phyloP scores from a whole-genome alignment of 2,329 filamentous ascomycete species.

The Scedosporium apiospermum region DNA sequence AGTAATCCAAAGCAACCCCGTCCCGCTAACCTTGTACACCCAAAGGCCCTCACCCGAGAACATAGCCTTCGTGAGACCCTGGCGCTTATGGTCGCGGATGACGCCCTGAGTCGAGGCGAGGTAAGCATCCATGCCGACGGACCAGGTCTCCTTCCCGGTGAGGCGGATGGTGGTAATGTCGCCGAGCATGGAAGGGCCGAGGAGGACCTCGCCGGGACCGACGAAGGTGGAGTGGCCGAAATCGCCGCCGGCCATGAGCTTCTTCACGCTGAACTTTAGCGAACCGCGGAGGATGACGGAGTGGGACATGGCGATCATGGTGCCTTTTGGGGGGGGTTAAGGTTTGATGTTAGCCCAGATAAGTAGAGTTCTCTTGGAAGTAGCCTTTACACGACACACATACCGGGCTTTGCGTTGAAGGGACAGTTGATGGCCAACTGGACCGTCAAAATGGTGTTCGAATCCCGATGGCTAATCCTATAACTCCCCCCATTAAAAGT shows the following conservation, averaged over 20 bases:
- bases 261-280: conserved; percentile 83
- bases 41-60: conserved; percentile 91
- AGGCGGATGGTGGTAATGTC: conserved; percentile 78
- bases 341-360: background rate
- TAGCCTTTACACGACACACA: background rate
- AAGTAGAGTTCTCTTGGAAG: too few relatives aligned
- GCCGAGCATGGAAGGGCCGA: conserved; percentile 71
- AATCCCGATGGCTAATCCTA: conserved; percentile 83
- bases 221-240: conserved; percentile 72
- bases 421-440: conserved; percentile 87
- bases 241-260: conserved; percentile 74
- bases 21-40: conserved; percentile 76
- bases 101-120: conserved; percentile 81
- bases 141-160: conserved; percentile 66
- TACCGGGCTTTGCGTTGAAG: conserved; percentile 59
- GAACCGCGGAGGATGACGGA: conserved; percentile 74
- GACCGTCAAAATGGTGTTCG: conserved; percentile 80
- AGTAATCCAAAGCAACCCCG: conserved; percentile 77
- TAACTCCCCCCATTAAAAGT: conserved; percentile 96
- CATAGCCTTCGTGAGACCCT: conserved; percentile 80
- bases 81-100: conserved; percentile 76
- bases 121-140: conserved; percentile 77
- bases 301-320: conserved; percentile 93
- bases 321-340: conserved; percentile 43
- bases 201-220: conserved; percentile 80